These are phyloP conservation scores for Viola pubescens DNA, from an alignment of 441 rosid genomes.

Conservation along the genomic window DNA sequence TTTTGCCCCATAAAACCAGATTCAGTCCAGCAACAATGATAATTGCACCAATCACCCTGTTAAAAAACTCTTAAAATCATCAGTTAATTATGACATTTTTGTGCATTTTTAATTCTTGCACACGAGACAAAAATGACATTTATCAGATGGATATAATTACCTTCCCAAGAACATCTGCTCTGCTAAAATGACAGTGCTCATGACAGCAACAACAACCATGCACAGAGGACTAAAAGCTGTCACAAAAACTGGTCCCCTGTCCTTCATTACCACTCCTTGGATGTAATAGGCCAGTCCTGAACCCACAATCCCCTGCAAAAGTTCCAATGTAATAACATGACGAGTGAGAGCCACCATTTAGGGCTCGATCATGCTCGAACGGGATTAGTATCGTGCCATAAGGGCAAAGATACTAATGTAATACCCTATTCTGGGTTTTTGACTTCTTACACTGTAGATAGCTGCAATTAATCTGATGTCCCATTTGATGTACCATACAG, in stretches of 20 bases:
- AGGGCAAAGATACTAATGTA: too few relatives aligned
- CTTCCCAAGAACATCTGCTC: slow-evolving; percentile 69
- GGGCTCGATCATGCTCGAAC: too few relatives aligned
- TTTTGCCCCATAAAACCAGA: slow-evolving; percentile 57
- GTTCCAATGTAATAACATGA: not conserved
- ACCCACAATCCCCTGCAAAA: slow-evolving; percentile 58
- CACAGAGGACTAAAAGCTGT: slow-evolving; percentile 64
- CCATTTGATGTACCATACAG: slow-evolving; percentile 54
- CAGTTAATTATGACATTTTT: not conserved
- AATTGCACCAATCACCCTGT: slow-evolving; percentile 51
- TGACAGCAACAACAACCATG: slow-evolving; percentile 63
- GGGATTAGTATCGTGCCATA: too few relatives aligned
- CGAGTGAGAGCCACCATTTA: not conserved
- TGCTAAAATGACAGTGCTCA: slow-evolving; percentile 56
- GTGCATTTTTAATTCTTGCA: not conserved
- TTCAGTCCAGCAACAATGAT: slow-evolving; percentile 52
- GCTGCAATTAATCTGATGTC: slow-evolving; percentile 58
- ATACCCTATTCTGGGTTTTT: not conserved
- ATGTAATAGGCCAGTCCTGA: slow-evolving; percentile 62
- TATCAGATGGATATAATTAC: slow-evolving; percentile 15
- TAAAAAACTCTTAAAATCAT: not conserved
- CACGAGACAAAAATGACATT: not conserved
- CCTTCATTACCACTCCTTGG: slow-evolving; percentile 63
- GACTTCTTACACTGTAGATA: slow-evolving; percentile 54
- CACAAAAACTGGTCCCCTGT: slow-evolving; percentile 70